Evolutionary conservation across 495 filamentous ascomycete genomes (phyloP).

Genomic region (Tricharina praecox): DNA sequence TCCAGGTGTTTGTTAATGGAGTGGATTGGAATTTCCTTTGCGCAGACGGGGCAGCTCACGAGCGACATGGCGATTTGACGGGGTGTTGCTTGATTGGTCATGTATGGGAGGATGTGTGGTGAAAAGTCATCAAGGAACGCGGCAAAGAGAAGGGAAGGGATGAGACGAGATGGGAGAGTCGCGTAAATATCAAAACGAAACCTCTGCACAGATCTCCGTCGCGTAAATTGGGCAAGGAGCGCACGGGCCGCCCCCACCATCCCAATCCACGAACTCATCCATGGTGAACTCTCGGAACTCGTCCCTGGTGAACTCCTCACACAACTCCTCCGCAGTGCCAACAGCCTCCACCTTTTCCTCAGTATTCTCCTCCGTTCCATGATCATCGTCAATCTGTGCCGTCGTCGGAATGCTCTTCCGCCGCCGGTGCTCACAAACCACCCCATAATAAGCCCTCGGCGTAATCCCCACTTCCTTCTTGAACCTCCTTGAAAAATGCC

Average conservation of each 20-base stretch:
- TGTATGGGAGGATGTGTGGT: no score
- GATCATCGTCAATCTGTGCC: background rate
- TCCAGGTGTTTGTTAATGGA: conserved; percentile 90
- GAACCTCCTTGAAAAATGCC: conserved; percentile 48
- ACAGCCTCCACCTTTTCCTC: no score
- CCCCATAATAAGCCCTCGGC: conserved; percentile 34
- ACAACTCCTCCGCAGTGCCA: no score
- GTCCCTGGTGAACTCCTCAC: no score
- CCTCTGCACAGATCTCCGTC: no score
- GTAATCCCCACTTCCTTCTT: conserved; percentile 43
- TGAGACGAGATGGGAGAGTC: no score
- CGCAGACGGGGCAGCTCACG: conserved; percentile 81
- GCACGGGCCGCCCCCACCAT: background rate
- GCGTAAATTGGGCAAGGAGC: no score
- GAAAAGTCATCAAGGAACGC: no score
- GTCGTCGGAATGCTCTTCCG: background rate
- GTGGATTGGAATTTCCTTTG: conserved; percentile 50
- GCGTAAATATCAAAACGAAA: no score
- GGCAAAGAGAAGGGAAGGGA: no score
- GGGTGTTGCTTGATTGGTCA: no score
- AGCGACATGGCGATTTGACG: conserved; percentile 20
- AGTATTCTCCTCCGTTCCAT: background rate
- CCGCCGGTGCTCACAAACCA: background rate
- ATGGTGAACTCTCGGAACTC: no score
- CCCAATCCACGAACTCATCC: background rate